Percentiles rank a stretch among this genome's conserved stretches.
These are phyloP conservation scores for Saksenaea vasiformis DNA, from an alignment of 371 early-diverging fungal species.

Conservation along the genomic window DNA sequence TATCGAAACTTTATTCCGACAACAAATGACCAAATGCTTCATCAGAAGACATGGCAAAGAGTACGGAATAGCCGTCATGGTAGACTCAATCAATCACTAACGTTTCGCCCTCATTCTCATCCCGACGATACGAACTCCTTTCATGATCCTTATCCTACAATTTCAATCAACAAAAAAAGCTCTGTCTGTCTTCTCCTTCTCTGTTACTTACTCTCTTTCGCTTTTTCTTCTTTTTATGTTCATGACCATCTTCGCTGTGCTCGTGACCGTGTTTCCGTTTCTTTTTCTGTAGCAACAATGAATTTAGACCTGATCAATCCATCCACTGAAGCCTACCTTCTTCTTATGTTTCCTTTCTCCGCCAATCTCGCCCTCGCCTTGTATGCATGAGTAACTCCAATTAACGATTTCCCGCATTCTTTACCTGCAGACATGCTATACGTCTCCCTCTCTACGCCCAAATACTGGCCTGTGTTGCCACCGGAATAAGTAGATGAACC, in stretches of 20 bases:
- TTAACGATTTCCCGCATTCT: background rate
- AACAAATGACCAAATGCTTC: no score
- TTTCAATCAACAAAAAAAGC: background rate
- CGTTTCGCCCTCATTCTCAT: background rate
- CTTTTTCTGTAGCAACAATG: constrained; percentile 53
- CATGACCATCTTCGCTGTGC: constrained; percentile 7
- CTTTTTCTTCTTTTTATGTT: constrained; percentile 14
- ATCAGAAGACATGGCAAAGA: no score
- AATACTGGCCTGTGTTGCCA: constrained; percentile 16
- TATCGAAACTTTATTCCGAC: no score
- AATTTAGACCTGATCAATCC: background rate
- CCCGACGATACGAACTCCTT: background rate
- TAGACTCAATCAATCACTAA: background rate
- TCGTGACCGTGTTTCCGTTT: constrained; percentile 65
- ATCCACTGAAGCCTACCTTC: constrained; percentile 42
- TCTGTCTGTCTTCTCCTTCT: background rate
- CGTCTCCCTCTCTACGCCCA: constrained; percentile 9
- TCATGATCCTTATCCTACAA: background rate
- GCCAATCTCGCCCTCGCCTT: constrained; percentile 41
- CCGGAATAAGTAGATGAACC: constrained; percentile 13
- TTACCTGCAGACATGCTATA: constrained; percentile 15
- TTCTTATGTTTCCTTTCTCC: constrained; percentile 62
- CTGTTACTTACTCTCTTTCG: background rate
- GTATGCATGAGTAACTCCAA: background rate
- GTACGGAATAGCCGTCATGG: background rate